phyloP scores from a whole-genome alignment of 2,329 filamentous ascomycete species.

The Fusarium sp. region DNA sequence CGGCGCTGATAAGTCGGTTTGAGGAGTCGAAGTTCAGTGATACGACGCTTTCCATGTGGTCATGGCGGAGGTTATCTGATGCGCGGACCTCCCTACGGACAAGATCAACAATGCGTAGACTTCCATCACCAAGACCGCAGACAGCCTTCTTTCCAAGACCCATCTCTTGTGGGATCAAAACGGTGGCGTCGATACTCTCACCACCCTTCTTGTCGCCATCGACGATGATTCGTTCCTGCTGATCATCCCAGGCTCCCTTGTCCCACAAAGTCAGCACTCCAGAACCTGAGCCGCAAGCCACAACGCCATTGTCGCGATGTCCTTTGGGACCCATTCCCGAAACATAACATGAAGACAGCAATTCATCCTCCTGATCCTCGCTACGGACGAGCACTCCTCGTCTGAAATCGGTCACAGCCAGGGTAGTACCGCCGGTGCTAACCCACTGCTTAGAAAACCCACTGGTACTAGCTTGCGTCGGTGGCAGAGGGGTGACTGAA shows the following conservation, averaged over 20 bases:
- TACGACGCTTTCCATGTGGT: conserved; percentile 88
- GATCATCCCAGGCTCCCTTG: conserved; percentile 92
- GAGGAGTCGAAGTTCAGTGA: conserved; percentile 85
- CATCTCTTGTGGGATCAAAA: conserved; percentile 76
- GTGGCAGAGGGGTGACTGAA: conserved; percentile 84
- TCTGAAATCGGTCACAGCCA: conserved; percentile 89
- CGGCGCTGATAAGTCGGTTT: conserved; percentile 89
- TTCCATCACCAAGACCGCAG: conserved; percentile 85
- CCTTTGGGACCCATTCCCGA: conserved; percentile 77
- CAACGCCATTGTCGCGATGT: conserved; percentile 75
- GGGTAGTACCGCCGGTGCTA: conserved; percentile 89
- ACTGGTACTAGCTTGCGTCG: conserved; percentile 82
- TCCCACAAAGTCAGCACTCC: conserved; percentile 95
- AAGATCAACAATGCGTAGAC: conserved; percentile 80
- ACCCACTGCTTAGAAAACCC: conserved; percentile 96
- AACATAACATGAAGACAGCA: conserved; percentile 84
- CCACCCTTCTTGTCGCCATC: conserved; percentile 67
- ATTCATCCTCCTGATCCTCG: conserved; percentile 94
- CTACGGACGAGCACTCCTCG: conserved; percentile 87
- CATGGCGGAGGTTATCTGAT: conserved; percentile 73
- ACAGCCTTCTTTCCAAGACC: conserved; percentile 79
- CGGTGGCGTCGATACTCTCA: conserved; percentile 85
- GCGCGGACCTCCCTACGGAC: conserved; percentile 77
- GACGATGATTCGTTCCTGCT: conserved; percentile 87
- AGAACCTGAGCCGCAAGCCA: conserved; percentile 79